Conservation (phyloP, 31 red algal genomes). For the Bonnemaisonia californica region DNA sequence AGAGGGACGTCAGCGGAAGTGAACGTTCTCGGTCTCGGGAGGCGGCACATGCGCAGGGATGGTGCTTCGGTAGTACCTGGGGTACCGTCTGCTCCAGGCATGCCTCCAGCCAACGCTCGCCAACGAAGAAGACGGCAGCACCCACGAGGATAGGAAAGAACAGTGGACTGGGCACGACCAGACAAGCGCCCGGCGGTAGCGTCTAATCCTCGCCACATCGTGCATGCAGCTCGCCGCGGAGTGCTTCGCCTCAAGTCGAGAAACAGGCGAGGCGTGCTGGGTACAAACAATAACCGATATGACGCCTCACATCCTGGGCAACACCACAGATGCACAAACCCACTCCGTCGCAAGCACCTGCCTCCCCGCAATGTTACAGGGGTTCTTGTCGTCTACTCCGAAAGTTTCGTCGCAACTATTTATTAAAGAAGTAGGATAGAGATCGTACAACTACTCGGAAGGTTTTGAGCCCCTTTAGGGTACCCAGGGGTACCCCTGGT, state of each 20-base stretch:
- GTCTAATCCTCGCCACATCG: not conserved
- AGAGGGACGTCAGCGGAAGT: too few relatives aligned
- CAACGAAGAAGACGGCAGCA: conserved; percentile 16
- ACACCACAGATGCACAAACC: conserved; percentile 1
- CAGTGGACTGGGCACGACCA: not conserved
- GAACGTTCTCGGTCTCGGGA: too few relatives aligned
- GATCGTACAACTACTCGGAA: too few relatives aligned
- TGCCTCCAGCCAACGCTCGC: conserved; percentile 29
- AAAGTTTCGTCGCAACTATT: too few relatives aligned
- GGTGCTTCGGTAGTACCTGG: too few relatives aligned
- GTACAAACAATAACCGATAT: conserved; percentile 26
- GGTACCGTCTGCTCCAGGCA: conserved; percentile 27
- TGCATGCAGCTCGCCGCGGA: conserved; percentile 27
- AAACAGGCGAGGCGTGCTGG: conserved; percentile 29
- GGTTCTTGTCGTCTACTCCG: too few relatives aligned
- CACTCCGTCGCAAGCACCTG: conserved; percentile 18
- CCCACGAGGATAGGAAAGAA: not conserved
- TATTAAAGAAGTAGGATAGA: too few relatives aligned
- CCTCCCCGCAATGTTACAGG: not conserved
- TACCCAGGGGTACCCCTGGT: too few relatives aligned
- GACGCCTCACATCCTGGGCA: conserved; percentile 24
- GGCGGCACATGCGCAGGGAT: too few relatives aligned
- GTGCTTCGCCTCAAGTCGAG: conserved; percentile 13
- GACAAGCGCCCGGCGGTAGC: not conserved
- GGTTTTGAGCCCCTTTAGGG: too few relatives aligned